A percentile compares a stretch with the other conserved stretches of the same genome.
phyloP scores from a whole-genome alignment of 106 monocot species.

The Hemerocallis citrina region DNA sequence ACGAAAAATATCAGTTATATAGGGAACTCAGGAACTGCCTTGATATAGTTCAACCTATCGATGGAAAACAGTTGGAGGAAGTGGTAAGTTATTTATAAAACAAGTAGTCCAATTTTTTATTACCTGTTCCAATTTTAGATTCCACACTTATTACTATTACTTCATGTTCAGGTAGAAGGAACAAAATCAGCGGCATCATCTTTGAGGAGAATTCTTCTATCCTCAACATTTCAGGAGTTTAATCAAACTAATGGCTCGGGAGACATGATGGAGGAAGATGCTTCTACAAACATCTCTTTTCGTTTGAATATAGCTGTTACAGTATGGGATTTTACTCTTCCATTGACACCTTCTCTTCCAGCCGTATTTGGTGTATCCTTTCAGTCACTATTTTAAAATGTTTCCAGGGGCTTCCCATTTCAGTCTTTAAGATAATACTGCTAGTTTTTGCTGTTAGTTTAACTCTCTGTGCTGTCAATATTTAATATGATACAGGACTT shows the following conservation, averaged over 20 bases:
- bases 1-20: conserved; percentile 57
- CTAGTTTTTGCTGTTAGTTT: not conserved
- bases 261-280: conserved; percentile 96
- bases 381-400: not conserved
- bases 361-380: conserved; percentile 99
- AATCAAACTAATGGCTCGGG: conserved; percentile 34
- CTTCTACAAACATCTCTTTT: conserved; percentile 42
- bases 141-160: conserved; percentile 9
- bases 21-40: conserved; percentile 68
- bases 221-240: conserved; percentile 52
- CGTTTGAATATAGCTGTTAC: conserved; percentile 66
- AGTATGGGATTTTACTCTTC: conserved; percentile 95
- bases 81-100: conserved; percentile 34
- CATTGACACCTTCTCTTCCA: conserved; percentile 88
- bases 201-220: conserved; percentile 57
- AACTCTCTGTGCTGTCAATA: no score
- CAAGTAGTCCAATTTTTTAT: not conserved
- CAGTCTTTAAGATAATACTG: not conserved
- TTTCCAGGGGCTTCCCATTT: not conserved
- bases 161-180: conserved; percentile 52
- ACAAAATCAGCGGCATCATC: conserved; percentile 44
- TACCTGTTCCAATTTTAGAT: not conserved
- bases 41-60: conserved; percentile 45
- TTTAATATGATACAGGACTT: no score
- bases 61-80: conserved; percentile 62